Conservation (phyloP, 805 yeast species). For the Starmerella stellata region DNA sequence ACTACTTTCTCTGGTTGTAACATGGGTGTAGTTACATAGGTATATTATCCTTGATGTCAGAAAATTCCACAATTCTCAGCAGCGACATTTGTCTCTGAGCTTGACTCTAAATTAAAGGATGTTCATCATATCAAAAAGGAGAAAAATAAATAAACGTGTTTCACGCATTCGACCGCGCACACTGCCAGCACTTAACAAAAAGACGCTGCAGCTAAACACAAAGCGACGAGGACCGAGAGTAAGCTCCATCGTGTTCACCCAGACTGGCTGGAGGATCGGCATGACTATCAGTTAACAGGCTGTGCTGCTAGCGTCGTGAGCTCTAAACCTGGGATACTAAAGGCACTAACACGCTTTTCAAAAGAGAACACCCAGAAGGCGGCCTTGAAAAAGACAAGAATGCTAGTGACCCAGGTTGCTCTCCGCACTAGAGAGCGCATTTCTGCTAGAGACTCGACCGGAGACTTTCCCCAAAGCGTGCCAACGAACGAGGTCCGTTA, state of each 20-base stretch:
- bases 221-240: slow-evolving; percentile 15
- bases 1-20: no score
- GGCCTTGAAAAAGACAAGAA: background rate
- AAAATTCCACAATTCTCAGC: slow-evolving; percentile 14
- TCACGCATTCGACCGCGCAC: slow-evolving; percentile 21
- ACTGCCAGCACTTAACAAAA: slow-evolving; percentile 4
- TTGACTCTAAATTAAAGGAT: slow-evolving; percentile 20
- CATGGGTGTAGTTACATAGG: no score
- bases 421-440: slow-evolving; percentile 12
- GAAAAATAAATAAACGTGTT: slow-evolving; percentile 10
- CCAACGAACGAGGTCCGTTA: slow-evolving; percentile 9
- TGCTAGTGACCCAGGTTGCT: background rate
- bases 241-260: slow-evolving; percentile 22
- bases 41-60: slow-evolving; percentile 10
- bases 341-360: background rate
- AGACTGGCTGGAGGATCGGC: slow-evolving; percentile 11
- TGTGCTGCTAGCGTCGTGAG: slow-evolving; percentile 14
- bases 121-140: slow-evolving; percentile 19
- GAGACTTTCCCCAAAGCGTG: slow-evolving; percentile 24
- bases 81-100: slow-evolving; percentile 18
- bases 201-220: slow-evolving; percentile 1
- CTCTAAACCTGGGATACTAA: slow-evolving; percentile 8
- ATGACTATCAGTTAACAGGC: slow-evolving; percentile 19
- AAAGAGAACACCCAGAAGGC: background rate
- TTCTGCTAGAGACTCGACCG: slow-evolving; percentile 20